Evolutionary conservation across 2,329 filamentous ascomycete species (phyloP).

Genomic region (Ophiocordyceps unilateralis): DNA sequence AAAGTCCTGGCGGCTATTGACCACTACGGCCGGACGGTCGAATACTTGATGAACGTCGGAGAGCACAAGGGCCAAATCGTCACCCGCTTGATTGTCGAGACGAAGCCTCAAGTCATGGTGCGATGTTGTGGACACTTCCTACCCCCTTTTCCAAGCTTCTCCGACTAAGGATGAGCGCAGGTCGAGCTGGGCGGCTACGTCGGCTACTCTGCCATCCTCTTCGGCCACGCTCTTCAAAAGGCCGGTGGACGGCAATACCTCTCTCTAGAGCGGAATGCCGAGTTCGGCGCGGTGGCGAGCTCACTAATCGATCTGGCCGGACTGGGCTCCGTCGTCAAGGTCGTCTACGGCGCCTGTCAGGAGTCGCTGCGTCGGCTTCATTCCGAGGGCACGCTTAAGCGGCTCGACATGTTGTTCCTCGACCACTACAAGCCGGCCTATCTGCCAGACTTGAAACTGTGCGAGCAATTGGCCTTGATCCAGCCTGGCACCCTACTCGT

Average conservation of each 20-base stretch:
- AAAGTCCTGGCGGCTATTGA: slow-evolving; percentile 24
- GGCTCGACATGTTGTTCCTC: slow-evolving; percentile 58
- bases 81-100: slow-evolving; percentile 45
- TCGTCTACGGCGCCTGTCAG: slow-evolving; percentile 53
- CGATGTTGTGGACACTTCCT: no score
- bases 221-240: slow-evolving; percentile 46
- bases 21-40: background rate
- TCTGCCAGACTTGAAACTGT: slow-evolving; percentile 56
- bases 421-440: slow-evolving; percentile 72
- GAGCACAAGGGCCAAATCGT: slow-evolving; percentile 58
- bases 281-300: slow-evolving; percentile 53
- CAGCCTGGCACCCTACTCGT: slow-evolving; percentile 43
- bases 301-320: slow-evolving; percentile 59
- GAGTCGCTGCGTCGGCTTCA: slow-evolving; percentile 46
- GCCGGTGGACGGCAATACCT: slow-evolving; percentile 50
- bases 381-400: slow-evolving; percentile 29
- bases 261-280: slow-evolving; percentile 56
- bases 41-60: slow-evolving; percentile 65
- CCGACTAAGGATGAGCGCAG: slow-evolving; percentile 5
- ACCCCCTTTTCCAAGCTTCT: background rate
- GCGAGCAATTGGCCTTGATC: slow-evolving; percentile 52
- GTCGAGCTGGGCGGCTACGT: slow-evolving; percentile 69
- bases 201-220: slow-evolving; percentile 66
- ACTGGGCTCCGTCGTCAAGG: slow-evolving; percentile 49
- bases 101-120: slow-evolving; percentile 50